Evolutionary conservation across 202 grass and related monocot species (phyloP), one percentile per base, ranked within the genome.

Genomic region (Carex arenaria): DNA sequence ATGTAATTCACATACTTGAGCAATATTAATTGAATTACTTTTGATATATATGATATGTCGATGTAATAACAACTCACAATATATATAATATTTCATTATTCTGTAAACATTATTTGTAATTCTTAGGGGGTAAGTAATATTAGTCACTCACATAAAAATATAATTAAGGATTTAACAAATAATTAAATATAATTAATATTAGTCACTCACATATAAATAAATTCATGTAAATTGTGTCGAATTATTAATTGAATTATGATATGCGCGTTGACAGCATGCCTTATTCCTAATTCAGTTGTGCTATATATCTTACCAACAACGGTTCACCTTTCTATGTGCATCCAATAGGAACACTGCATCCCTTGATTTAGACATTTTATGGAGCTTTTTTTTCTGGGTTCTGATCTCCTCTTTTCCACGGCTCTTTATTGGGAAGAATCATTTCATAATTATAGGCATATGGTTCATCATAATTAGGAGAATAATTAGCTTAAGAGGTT

Each of bases 401-500:
- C 72, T 76, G 31, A 34, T 49, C 9, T 30, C 12, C 36, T 49
- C 22, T 81, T 80, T 59, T 64, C 7, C 13, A 63, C 0, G 11
- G 78, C 17, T 7, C 64, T 81, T 81, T 31, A 32, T 63, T 47
- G 19, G 60, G 14, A 28, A 65, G 38, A 51, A 81, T 81, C 36
- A 64, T 81, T 81, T 51, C 40, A 81, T 31, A 51, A 66, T 66
- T 64, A 81, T 49, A 28, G 43, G 79, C 30, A 49, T 10, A 17
- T 17, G 36, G 59, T 45, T 28, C 42, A 47, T 64, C 26, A 26
- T 34, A 17, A 77, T 57, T 14, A 77, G 30, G n/a, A 81, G 19
- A 81, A 81, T 66, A 81, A 81, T 66, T 66, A 19, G 7, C 23
- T 52, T 81, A 34, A 57, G 78, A 47, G 34, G 17, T 63, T 47